Evolutionary conservation across 352 stramenopile genomes (phyloP).

Genomic region (Globisporangium cederbergense): DNA sequence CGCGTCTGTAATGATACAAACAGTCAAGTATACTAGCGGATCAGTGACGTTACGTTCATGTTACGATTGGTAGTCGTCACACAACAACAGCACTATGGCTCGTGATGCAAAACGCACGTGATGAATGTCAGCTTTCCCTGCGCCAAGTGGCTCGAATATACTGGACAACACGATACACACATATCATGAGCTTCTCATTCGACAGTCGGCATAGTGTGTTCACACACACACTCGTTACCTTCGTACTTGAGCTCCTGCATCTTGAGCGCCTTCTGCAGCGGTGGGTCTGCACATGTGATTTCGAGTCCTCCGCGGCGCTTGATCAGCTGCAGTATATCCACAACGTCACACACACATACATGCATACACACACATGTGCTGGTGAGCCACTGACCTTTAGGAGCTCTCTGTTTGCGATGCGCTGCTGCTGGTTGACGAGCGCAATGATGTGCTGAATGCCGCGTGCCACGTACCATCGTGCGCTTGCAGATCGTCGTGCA

Average conservation of each 20-base stretch:
- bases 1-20: slow-evolving; percentile 27
- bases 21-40: not conserved
- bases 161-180: slow-evolving; percentile 6
- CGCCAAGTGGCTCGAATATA: slow-evolving; percentile 64
- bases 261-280: slow-evolving; percentile 50
- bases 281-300: slow-evolving; percentile 44
- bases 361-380: not conserved
- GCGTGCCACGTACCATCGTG: slow-evolving; percentile 23
- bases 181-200: not conserved
- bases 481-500: slow-evolving; percentile 33
- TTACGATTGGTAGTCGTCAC: not conserved
- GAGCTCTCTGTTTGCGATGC: too few relatives aligned
- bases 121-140: slow-evolving; percentile 70
- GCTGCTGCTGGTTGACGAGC: not conserved
- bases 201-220: not conserved
- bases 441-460: not conserved
- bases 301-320: slow-evolving; percentile 53
- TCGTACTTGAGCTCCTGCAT: slow-evolving; percentile 48
- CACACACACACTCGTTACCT: not conserved
- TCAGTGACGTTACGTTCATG: not conserved
- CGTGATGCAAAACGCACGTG: slow-evolving; percentile 25
- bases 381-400: too few relatives aligned
- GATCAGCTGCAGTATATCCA: slow-evolving; percentile 27
- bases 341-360: not conserved
- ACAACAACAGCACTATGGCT: too few relatives aligned